Evolutionary conservation across 2,329 filamentous ascomycete species (phyloP).

Genomic region (Cryphonectria naterciae): DNA sequence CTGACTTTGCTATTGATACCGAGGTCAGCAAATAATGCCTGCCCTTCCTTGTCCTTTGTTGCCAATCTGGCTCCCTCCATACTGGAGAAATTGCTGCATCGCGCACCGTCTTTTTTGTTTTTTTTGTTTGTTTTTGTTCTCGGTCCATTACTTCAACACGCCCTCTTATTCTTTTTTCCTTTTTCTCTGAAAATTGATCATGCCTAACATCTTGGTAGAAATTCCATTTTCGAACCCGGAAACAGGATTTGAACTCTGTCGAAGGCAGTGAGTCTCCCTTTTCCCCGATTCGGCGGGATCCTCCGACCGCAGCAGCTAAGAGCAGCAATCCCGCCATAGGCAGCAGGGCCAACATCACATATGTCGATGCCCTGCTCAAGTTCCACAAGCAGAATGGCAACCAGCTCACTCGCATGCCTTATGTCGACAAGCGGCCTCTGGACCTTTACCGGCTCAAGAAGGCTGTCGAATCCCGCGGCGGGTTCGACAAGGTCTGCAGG

Average conservation of each 20-base stretch:
- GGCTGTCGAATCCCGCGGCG: constrained; percentile 90
- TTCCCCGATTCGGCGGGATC: constrained; percentile 1
- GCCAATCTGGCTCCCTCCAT: background rate
- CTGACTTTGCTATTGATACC: constrained; percentile 93
- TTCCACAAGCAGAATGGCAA: constrained; percentile 97
- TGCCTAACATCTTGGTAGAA: constrained; percentile 57
- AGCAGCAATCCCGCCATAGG: constrained; percentile 53
- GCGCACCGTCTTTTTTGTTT: background rate
- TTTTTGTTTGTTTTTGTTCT: too few relatives aligned
- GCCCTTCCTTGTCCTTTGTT: background rate
- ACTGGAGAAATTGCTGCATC: background rate
- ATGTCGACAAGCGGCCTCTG: constrained; percentile 95
- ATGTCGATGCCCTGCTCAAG: constrained; percentile 91
- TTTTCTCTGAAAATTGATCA: too few relatives aligned
- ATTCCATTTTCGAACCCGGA: constrained; percentile 95
- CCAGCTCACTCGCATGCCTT: constrained; percentile 90
- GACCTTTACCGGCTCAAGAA: constrained; percentile 97
- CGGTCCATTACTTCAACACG: too few relatives aligned
- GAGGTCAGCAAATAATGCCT: constrained; percentile 66
- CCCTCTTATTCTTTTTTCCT: too few relatives aligned
- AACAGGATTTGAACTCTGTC: constrained; percentile 95
- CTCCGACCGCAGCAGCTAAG: constrained; percentile 42
- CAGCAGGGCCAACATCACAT: constrained; percentile 92
- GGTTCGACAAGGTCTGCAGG: constrained; percentile 96
- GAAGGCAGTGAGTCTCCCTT: constrained; percentile 83